phyloP scores from a whole-genome alignment of 148 eudicot genomes.

The Dianthus caryophyllus region DNA sequence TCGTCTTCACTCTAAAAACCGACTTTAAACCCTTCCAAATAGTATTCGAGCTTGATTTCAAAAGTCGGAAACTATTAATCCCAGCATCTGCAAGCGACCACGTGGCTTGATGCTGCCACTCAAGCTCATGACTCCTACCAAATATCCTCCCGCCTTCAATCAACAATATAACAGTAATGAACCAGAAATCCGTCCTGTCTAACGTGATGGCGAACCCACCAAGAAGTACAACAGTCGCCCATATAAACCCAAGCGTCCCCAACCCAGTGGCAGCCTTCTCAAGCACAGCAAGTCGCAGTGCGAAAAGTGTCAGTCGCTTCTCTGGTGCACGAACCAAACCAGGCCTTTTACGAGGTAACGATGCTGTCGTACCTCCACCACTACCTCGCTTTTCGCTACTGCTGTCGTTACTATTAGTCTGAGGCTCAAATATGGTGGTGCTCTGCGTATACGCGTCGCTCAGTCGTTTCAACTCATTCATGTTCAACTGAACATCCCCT shows the following conservation, averaged over 20 bases:
- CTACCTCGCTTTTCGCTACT: conserved; percentile 30
- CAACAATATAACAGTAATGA: conserved; percentile 62
- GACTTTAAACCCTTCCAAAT: conserved; percentile 26
- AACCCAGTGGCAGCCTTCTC: conserved; percentile 79
- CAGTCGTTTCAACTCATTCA: conserved; percentile 36
- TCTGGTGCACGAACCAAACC: conserved; percentile 48
- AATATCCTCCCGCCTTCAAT: conserved; percentile 78
- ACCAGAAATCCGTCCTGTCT: conserved; percentile 75
- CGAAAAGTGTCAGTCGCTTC: conserved; percentile 71
- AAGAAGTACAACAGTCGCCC: conserved; percentile 96
- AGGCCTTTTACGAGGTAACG: not conserved
- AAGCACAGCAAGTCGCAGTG: conserved; percentile 72
- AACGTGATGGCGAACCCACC: conserved; percentile 89
- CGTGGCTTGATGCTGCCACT: conserved; percentile 94
- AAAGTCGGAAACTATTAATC: conserved; percentile 46
- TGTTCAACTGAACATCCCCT: conserved; percentile 34
- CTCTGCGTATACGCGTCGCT: conserved; percentile 18
- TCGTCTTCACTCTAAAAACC: conserved; percentile 26
- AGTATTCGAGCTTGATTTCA: conserved; percentile 45
- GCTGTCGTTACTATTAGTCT: conserved; percentile 20
- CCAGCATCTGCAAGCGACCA: conserved; percentile 73
- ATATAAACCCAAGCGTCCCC: conserved; percentile 82
- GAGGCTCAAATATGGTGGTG: conserved; percentile 53
- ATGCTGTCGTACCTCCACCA: conserved; percentile 17
- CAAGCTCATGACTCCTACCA: conserved; percentile 86